Evolutionary conservation across 2,329 filamentous ascomycete genomes (phyloP).

Genomic region (Diplodia sapinea): DNA sequence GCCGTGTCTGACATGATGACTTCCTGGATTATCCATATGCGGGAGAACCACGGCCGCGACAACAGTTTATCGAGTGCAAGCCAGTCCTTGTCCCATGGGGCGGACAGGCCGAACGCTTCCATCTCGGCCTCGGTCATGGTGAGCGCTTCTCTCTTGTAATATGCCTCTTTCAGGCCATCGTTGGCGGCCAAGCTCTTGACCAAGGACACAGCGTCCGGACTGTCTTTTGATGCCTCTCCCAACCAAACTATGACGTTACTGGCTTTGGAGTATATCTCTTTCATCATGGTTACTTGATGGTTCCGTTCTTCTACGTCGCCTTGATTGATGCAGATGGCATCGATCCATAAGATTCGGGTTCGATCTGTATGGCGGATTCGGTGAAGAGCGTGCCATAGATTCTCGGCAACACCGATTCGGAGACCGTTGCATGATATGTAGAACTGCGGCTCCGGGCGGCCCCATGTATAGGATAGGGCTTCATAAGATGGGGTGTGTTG

Average conservation of each 20-base stretch:
- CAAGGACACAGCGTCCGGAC: background rate
- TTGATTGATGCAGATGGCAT: slow-evolving; percentile 42
- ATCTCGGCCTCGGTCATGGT: background rate
- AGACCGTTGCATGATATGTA: slow-evolving; percentile 7
- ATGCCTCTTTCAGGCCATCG: background rate
- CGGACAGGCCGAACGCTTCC: background rate
- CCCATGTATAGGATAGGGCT: slow-evolving; percentile 28
- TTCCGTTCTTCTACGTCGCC: slow-evolving; percentile 36
- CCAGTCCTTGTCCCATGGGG: background rate
- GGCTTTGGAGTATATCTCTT: slow-evolving; percentile 39
- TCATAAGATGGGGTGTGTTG: background rate
- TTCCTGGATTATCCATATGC: slow-evolving; percentile 37
- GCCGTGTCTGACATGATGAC: slow-evolving; percentile 28
- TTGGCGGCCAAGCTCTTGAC: background rate
- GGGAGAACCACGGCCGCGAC: slow-evolving; percentile 33
- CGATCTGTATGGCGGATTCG: slow-evolving; percentile 24
- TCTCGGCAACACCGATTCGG: slow-evolving; percentile 25
- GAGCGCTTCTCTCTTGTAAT: background rate
- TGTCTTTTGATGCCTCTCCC: slow-evolving; percentile 32
- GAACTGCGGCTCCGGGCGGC: background rate
- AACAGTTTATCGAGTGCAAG: slow-evolving; percentile 3
- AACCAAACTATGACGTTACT: slow-evolving; percentile 40
- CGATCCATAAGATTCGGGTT: slow-evolving; percentile 38
- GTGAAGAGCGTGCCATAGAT: slow-evolving; percentile 31
- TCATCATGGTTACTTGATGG: slow-evolving; percentile 39